phyloP scores from a whole-genome alignment of 106 monocot species.

The Xerophyta viscosa region DNA sequence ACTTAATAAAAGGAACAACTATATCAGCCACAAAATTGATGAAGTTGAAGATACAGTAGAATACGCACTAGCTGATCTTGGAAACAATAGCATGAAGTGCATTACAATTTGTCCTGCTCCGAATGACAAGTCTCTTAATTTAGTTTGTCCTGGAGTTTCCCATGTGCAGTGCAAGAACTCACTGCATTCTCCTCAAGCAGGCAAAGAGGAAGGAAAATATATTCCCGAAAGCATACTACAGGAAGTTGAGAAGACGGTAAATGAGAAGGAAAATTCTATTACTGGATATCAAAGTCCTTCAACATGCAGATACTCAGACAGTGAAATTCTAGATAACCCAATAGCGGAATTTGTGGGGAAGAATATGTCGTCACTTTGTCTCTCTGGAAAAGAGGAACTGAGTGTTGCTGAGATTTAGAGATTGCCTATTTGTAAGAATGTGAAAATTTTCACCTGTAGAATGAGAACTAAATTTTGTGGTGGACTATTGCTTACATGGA shows the following conservation, averaged over 20 bases:
- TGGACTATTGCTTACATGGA: too few relatives aligned
- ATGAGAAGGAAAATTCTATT: conserved; percentile 20
- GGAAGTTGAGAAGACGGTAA: neutral
- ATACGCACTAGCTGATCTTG: neutral
- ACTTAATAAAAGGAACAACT: neutral
- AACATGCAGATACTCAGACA: neutral
- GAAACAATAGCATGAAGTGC: neutral
- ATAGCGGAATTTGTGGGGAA: conserved; percentile 6
- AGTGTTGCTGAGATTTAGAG: neutral
- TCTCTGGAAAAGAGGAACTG: neutral
- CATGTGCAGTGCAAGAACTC: neutral
- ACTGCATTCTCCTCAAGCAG: neutral
- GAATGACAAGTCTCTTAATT: neutral
- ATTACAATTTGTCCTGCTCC: neutral
- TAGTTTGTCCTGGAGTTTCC: neutral
- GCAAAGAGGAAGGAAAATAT: neutral
- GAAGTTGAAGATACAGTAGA: neutral
- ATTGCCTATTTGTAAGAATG: too few relatives aligned
- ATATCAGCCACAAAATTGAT: neutral
- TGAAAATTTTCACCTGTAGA: too few relatives aligned
- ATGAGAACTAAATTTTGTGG: too few relatives aligned
- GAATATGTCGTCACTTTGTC: conserved; percentile 6
- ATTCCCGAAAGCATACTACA: neutral
- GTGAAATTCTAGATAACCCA: neutral
- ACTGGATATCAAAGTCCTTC: conserved; percentile 5